These are phyloP conservation scores for Starmera dryadoides DNA, from an alignment of 805 yeast species.

Conservation along the genomic window DNA sequence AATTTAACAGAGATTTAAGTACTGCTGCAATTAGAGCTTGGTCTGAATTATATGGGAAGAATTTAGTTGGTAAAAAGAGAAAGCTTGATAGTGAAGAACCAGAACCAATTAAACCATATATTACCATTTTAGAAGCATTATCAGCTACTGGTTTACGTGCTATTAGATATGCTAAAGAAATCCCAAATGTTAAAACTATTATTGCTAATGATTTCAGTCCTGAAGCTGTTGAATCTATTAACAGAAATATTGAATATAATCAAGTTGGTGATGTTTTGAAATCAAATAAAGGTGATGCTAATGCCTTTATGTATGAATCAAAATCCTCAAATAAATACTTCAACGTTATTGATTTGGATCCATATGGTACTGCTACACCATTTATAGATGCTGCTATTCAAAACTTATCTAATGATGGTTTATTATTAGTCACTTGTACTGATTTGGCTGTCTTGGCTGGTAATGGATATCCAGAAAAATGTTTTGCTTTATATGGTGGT, in stretches of 20 bases:
- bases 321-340: constrained; percentile 38
- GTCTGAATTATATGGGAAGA: constrained; percentile 51
- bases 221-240: constrained; percentile 79
- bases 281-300: constrained; percentile 87
- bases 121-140: constrained; percentile 78
- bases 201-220: constrained; percentile 87
- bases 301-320: constrained; percentile 58
- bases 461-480: constrained; percentile 92
- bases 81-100: constrained; percentile 21
- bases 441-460: constrained; percentile 96
- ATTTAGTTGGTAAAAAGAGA: constrained; percentile 21
- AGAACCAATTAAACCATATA: constrained; percentile 25
- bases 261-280: constrained; percentile 46
- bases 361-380: constrained; percentile 96
- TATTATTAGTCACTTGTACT: constrained; percentile 88
- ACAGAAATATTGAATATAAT: constrained; percentile 64
- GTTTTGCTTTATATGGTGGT: constrained; percentile 93
- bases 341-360: constrained; percentile 91
- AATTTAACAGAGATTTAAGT: constrained; percentile 89
- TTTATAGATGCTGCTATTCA: constrained; percentile 90
- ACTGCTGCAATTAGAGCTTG: constrained; percentile 83
- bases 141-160: constrained; percentile 96
- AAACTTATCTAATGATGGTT: constrained; percentile 74
- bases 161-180: constrained; percentile 86
- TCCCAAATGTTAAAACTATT: constrained; percentile 64